A percentile compares a stretch with the other conserved stretches of the same genome.
Evolutionary conservation across 2,329 filamentous ascomycete genomes (phyloP).

Genomic region (Penicillium sp.): DNA sequence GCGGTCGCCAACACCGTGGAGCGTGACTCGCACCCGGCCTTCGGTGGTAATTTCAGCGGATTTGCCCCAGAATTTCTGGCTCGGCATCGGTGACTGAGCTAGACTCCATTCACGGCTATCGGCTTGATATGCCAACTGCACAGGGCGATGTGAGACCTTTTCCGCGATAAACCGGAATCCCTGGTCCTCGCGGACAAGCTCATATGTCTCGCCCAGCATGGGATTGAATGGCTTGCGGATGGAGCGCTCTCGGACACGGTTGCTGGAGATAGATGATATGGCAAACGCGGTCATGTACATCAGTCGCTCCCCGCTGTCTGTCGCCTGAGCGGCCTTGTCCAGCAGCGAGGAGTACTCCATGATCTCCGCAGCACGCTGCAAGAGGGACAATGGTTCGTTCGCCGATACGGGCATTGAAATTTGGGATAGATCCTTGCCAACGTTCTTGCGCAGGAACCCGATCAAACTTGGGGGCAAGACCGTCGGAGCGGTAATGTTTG

Average conservation of each 20-base stretch:
- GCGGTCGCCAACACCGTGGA: slow-evolving; percentile 70
- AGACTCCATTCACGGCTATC: slow-evolving; percentile 82
- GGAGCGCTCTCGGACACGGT: slow-evolving; percentile 79
- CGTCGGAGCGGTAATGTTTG: slow-evolving; percentile 65
- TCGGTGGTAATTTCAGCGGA: slow-evolving; percentile 91
- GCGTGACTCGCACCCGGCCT: slow-evolving; percentile 70
- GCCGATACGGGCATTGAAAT: slow-evolving; percentile 97
- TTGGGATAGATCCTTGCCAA: slow-evolving; percentile 92
- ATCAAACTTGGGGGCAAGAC: slow-evolving; percentile 84
- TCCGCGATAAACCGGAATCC: slow-evolving; percentile 91
- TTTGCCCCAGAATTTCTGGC: slow-evolving; percentile 98
- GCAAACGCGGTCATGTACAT: slow-evolving; percentile 87
- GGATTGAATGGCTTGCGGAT: slow-evolving; percentile 97
- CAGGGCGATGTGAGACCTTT: slow-evolving; percentile 88
- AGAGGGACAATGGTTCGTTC: slow-evolving; percentile 82
- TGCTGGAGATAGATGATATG: slow-evolving; percentile 74
- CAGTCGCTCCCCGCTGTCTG: slow-evolving; percentile 63
- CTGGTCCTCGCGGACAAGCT: slow-evolving; percentile 79
- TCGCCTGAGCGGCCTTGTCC: slow-evolving; percentile 59
- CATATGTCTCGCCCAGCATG: slow-evolving; percentile 90
- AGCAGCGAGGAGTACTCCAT: slow-evolving; percentile 85
- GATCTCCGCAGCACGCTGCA: slow-evolving; percentile 85
- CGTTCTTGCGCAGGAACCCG: slow-evolving; percentile 91
- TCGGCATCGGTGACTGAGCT: slow-evolving; percentile 77
- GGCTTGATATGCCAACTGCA: slow-evolving; percentile 87